Evolutionary conservation across 192 early-diverging fungal species (phyloP).

Genomic region (Neocallimastix lanati): DNA sequence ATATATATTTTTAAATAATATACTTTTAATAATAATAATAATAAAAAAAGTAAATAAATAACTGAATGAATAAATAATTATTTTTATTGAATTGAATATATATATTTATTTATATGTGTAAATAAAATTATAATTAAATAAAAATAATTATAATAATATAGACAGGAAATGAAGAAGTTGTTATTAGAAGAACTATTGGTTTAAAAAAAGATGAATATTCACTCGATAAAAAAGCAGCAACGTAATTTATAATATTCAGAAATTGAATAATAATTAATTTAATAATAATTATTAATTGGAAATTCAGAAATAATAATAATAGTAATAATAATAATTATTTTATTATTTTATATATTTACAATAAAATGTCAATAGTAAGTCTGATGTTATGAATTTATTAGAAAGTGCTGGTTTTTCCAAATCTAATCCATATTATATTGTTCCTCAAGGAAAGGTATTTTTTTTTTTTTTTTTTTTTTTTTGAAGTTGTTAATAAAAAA

Average conservation of each 20-base stretch:
- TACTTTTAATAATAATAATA: background rate
- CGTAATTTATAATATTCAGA: constrained; percentile 33
- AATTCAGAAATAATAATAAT: too few relatives aligned
- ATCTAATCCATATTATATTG: constrained; percentile 97
- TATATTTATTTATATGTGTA: too few relatives aligned
- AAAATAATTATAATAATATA: constrained; percentile 2
- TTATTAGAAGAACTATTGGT: constrained; percentile 83
- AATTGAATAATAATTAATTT: too few relatives aligned
- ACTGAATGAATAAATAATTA: too few relatives aligned
- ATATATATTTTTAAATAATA: background rate
- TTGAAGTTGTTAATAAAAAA: too few relatives aligned
- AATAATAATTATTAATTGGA: too few relatives aligned
- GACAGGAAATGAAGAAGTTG: constrained; percentile 79
- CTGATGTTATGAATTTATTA: constrained; percentile 80
- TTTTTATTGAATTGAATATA: too few relatives aligned
- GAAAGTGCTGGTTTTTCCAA: constrained; percentile 91
- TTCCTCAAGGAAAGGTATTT: constrained; percentile 82
- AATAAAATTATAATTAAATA: too few relatives aligned
- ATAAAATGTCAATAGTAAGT: too few relatives aligned
- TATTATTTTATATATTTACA: too few relatives aligned
- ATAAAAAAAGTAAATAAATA: background rate
- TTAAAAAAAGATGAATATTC: constrained; percentile 96
- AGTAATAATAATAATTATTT: too few relatives aligned
- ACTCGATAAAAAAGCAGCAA: constrained; percentile 79
- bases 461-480: too few relatives aligned